Percentiles rank a stretch among this genome's conserved stretches.
These are phyloP conservation scores for Vitis rupestris DNA, from an alignment of 164 flowering plant species.

Conservation along the genomic window DNA sequence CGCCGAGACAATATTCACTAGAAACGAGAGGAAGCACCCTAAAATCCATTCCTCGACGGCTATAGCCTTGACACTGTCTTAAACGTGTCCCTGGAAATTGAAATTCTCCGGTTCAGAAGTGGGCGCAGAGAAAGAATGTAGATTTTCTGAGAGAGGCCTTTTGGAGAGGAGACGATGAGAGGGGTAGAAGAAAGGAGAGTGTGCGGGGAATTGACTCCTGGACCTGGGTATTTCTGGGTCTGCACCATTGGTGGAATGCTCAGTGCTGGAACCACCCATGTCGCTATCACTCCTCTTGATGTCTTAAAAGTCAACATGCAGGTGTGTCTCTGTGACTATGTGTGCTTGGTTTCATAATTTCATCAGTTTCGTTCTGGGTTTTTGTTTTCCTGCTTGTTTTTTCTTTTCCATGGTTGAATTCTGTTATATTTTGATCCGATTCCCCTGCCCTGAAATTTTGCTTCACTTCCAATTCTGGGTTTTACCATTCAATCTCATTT, in stretches of 20 bases:
- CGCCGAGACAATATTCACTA: no score
- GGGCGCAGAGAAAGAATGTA: no score
- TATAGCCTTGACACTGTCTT: no score
- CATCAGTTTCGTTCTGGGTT: background rate
- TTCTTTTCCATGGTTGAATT: background rate
- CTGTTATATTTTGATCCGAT: no score
- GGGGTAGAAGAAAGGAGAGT: constrained; percentile 3
- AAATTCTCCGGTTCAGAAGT: background rate
- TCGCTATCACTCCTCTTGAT: constrained; percentile 75
- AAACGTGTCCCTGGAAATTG: no score
- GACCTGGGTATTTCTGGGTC: constrained; percentile 46
- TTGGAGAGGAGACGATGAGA: background rate
- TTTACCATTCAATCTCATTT: no score
- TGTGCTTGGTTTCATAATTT: background rate
- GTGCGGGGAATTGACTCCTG: constrained; percentile 30
- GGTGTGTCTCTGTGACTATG: constrained; percentile 25
- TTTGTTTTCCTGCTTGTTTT: background rate
- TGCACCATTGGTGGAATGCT: constrained; percentile 71
- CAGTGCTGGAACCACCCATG: constrained; percentile 78
- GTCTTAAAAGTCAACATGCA: constrained; percentile 88
- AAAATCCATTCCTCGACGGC: no score
- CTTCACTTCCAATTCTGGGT: no score
- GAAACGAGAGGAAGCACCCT: no score
- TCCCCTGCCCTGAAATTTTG: no score
- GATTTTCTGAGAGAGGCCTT: constrained; percentile 3